Base-by-base conservation (phyloP, 2,329 filamentous ascomycete species). In the Pochonia chlamydosporia region DNA sequence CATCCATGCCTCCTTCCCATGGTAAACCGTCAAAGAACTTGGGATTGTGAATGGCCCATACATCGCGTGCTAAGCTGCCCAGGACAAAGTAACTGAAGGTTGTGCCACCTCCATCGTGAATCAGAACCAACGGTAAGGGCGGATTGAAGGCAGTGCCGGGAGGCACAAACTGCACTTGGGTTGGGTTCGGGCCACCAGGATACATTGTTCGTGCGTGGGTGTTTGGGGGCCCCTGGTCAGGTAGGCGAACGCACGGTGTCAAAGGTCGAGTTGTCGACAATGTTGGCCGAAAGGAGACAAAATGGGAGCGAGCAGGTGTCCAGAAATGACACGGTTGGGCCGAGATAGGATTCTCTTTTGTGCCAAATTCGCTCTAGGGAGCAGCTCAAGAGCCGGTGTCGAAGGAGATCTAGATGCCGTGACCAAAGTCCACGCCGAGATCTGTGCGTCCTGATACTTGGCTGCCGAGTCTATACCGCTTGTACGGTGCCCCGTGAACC, bases 21-120 rank as follows among this genome's bases (percentile, higher is more conserved):
- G 45, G 25, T 48, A 51, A 46, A 9, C 53, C 56, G 3, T 54
- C 52, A 16, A 54, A 62, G 44, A 52, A 63, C 24, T 57, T 54
- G 13, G 58, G 58, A 44, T 62, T 57, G 48, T 62, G 60, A 31
- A 63, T 52, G 25, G 58, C 60, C 60, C 60, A 63, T 16, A 63
- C 60, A 16, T 62, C 57, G 39, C 60, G 59, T 16, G 54, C 48
- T 40, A 63, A 37, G 41, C 43, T 55, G 20, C 55, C 60, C 14
- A 63, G 49, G 26, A 61, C 47, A 41, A 59, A 60, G 47, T 63
- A 63, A 35, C 56, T 54, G 45, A 61, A 62, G 14, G 59, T 58
- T 11, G 61, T 63, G 50, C 61, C 61, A 44, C 60, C 59, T 24
- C 60, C 60, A 36, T 63, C 60, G 50, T 63, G 61, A 44, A 63